Base-by-base conservation (phyloP, 2,329 filamentous ascomycete genomes). In the Trichophyton rubrum region DNA sequence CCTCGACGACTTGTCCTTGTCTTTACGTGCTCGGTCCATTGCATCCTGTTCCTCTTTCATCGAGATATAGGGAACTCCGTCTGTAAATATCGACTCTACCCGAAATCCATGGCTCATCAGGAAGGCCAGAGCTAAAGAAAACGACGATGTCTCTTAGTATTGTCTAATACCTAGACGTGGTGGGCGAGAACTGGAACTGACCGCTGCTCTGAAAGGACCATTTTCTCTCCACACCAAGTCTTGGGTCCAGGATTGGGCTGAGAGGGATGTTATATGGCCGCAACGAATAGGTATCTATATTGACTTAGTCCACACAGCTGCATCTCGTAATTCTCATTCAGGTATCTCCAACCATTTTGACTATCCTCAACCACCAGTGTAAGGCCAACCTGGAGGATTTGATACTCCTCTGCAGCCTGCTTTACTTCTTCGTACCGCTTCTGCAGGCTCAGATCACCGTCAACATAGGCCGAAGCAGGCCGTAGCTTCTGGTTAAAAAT, bases 211-310 rank as follows among this genome's bases (percentile, higher is more conserved):
- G 81, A 62, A 81, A 81, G 11, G 77, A 76, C 67, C 85, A 82
- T 58, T 79, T 78, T n/a, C 85, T 78, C 63, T 85, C 81, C 47
- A 87, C 68, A 15, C 81, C 80, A 27, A 86, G 68, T 15, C 76
- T 77, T 60, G 75, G 72, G 58, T 81, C 77, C 17, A 75, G 68
- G 9, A 85, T 67, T 1, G 85, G 85, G 63, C 75, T 83, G 58
- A 88, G 68, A 65, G 80, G 77, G 71, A 87, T 78, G 70, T 87
- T 87, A 74, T 85, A 87, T 1, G 85, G 83, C 24, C 80, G 79
- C 38, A 85, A 73, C 4, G 79, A 74, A 67, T 87, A 88, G 47
- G 72, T 67, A 61, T 73, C 79, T 77, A 59, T 56, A 20, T 1
- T 3, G 55, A 41, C 6, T 41, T 43, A 41, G 33, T 24, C 35